phyloP scores from a whole-genome alignment of 371 early-diverging fungal genomes.

The Apophysomyces elegans region DNA sequence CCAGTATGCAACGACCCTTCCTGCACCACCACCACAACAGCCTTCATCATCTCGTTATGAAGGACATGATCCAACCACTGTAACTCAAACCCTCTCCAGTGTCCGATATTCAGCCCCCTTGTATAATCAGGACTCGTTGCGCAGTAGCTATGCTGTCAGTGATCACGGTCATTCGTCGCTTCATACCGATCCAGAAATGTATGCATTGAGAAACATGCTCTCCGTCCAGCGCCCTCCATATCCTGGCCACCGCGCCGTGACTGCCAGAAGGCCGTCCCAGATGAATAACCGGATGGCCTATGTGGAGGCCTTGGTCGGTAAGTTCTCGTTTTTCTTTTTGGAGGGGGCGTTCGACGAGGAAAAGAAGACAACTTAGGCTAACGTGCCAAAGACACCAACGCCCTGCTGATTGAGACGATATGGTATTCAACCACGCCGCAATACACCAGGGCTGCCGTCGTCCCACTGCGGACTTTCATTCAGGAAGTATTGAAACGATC shows the following conservation, averaged over 20 bases:
- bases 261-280: slow-evolving; percentile 9
- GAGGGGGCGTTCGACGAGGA: slow-evolving; percentile 1
- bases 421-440: slow-evolving; percentile 45
- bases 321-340: slow-evolving; percentile 13
- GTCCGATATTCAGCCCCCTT: slow-evolving; percentile 7
- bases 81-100: slow-evolving; percentile 9
- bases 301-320: slow-evolving; percentile 60
- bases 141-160: slow-evolving; percentile 9
- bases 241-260: slow-evolving; percentile 1
- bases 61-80: slow-evolving; percentile 11
- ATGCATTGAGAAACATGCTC: slow-evolving; percentile 32
- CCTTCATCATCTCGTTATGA: slow-evolving; percentile 17
- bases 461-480: slow-evolving; percentile 74
- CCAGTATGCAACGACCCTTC: slow-evolving; percentile 13
- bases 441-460: slow-evolving; percentile 48
- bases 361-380: neutral
- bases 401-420: slow-evolving; percentile 64
- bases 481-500: slow-evolving; percentile 80
- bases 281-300: slow-evolving; percentile 41
- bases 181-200: slow-evolving; percentile 44
- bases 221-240: slow-evolving; percentile 19
- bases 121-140: slow-evolving; percentile 6
- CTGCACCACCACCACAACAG: slow-evolving; percentile 8
- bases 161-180: slow-evolving; percentile 21
- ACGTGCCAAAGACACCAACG: slow-evolving; percentile 52